Evolutionary conservation across 257 asterid genomes (phyloP).

Genomic region (Hygrophila difformis): DNA sequence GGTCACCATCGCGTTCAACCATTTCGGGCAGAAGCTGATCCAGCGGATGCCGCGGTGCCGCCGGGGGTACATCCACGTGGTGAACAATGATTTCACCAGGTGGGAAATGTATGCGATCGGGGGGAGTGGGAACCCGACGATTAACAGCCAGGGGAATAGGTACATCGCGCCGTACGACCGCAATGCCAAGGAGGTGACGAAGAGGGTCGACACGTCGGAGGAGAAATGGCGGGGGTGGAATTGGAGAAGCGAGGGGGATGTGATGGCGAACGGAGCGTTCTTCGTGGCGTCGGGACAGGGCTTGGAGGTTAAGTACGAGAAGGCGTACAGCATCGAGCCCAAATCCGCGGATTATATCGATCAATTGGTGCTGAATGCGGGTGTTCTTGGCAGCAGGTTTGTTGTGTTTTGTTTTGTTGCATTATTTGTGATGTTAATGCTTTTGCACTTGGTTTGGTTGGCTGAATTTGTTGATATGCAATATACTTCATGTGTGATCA

Average conservation of each 20-base stretch:
- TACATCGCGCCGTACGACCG: constrained; percentile 54
- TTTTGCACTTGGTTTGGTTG: too few relatives aligned
- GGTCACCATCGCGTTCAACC: constrained; percentile 68
- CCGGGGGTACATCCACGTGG: constrained; percentile 71
- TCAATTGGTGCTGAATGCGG: constrained; percentile 43
- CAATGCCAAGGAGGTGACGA: constrained; percentile 66
- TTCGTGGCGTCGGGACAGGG: constrained; percentile 55
- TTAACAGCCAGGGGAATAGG: constrained; percentile 73
- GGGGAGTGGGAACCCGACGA: constrained; percentile 74
- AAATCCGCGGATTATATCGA: constrained; percentile 40
- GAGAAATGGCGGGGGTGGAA: constrained; percentile 44
- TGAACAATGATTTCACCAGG: constrained; percentile 62
- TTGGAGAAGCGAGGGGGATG: constrained; percentile 62
- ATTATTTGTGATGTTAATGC: too few relatives aligned
- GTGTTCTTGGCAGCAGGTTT: constrained; percentile 41
- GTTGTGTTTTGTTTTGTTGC: too few relatives aligned
- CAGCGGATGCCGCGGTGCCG: constrained; percentile 84
- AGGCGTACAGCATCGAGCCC: constrained; percentile 59
- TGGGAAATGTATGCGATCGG: constrained; percentile 92
- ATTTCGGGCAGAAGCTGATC: constrained; percentile 46
- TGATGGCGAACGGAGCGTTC: constrained; percentile 53
- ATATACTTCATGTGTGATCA: background rate
- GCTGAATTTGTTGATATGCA: too few relatives aligned
- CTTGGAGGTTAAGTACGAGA: constrained; percentile 43
- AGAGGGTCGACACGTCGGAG: constrained; percentile 38